These are phyloP conservation scores for Hypsizygus marmoreus DNA, from an alignment of 768 basidiomycete genomes.

Conservation along the genomic window DNA sequence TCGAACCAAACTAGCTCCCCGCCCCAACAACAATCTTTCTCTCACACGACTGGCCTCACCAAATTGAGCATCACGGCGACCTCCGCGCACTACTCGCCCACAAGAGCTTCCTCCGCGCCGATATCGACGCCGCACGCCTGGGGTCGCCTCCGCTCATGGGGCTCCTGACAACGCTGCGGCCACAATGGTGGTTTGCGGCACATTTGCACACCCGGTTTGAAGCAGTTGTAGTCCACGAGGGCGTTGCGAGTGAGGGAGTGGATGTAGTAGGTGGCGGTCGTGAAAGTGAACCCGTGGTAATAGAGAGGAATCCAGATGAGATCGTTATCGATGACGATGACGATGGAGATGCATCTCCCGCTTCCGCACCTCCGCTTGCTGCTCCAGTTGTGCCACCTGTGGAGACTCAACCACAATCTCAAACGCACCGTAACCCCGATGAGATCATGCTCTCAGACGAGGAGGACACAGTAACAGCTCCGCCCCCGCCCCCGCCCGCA, in stretches of 20 bases:
- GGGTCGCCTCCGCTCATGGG: slow-evolving; percentile 89
- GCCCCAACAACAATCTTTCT: slow-evolving; percentile 78
- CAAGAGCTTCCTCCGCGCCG: slow-evolving; percentile 77
- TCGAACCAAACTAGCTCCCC: too few species aligned
- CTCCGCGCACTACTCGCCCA: slow-evolving; percentile 60
- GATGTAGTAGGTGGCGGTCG: background rate
- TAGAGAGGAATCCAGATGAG: slow-evolving; percentile 33
- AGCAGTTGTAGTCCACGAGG: slow-evolving; percentile 56
- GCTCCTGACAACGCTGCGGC: slow-evolving; percentile 69
- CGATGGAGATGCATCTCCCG: slow-evolving; percentile 19
- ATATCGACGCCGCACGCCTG: slow-evolving; percentile 65
- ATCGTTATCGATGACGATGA: slow-evolving; percentile 43
- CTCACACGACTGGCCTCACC: slow-evolving; percentile 95
- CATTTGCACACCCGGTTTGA: slow-evolving; percentile 90
- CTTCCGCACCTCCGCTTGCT: background rate
- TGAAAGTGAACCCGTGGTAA: background rate
- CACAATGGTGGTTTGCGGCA: slow-evolving; percentile 90
- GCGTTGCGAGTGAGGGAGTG: background rate
- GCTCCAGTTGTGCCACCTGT: background rate
- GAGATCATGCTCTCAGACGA: slow-evolving; percentile 52
- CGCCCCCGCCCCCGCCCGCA: slow-evolving; percentile 28
- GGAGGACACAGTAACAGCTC: slow-evolving; percentile 41
- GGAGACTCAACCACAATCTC: background rate
- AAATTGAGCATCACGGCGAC: slow-evolving; percentile 83
- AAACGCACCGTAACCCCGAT: slow-evolving; percentile 41